Conservation (phyloP, 1,139 yeast species). For the Blastobotrys arbuscula region DNA sequence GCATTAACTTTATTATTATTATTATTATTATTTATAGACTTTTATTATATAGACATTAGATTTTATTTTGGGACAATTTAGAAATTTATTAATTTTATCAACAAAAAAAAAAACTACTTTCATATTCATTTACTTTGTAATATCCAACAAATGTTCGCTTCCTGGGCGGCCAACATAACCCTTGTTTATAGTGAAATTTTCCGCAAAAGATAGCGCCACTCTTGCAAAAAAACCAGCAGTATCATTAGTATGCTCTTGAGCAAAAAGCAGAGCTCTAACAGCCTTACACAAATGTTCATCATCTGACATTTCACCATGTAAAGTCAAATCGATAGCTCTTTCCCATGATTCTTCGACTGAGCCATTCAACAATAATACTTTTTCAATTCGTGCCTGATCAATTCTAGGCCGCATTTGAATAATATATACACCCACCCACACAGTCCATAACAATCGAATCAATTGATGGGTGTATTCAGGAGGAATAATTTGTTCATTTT, state of each 20-base stretch:
- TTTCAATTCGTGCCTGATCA: slow-evolving; percentile 17
- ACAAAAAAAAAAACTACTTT: not conserved
- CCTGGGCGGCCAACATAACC: slow-evolving; percentile 15
- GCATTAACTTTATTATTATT: not conserved
- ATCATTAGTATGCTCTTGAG: slow-evolving; percentile 20
- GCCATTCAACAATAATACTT: slow-evolving; percentile 4
- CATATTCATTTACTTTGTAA: not conserved
- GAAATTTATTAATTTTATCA: not conserved
- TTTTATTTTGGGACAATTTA: not conserved
- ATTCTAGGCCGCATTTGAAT: slow-evolving; percentile 24
- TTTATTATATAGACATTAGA: not conserved
- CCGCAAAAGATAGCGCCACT: slow-evolving; percentile 23
- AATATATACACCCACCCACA: slow-evolving; percentile 22
- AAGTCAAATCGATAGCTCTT: slow-evolving; percentile 18
- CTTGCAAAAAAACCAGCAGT: slow-evolving; percentile 21
- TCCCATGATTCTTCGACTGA: slow-evolving; percentile 21
- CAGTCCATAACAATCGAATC: slow-evolving; percentile 22
- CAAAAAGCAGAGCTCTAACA: slow-evolving; percentile 25
- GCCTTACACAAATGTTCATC: slow-evolving; percentile 29
- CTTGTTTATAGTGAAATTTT: slow-evolving; percentile 7
- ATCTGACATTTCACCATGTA: slow-evolving; percentile 14
- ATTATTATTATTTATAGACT: not conserved
- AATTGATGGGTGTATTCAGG: slow-evolving; percentile 14
- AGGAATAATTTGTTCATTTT: slow-evolving; percentile 18
- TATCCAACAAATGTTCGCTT: slow-evolving; percentile 4